Base-by-base conservation (phyloP, 257 asterid genomes). In the Linderniella brevidens region DNA sequence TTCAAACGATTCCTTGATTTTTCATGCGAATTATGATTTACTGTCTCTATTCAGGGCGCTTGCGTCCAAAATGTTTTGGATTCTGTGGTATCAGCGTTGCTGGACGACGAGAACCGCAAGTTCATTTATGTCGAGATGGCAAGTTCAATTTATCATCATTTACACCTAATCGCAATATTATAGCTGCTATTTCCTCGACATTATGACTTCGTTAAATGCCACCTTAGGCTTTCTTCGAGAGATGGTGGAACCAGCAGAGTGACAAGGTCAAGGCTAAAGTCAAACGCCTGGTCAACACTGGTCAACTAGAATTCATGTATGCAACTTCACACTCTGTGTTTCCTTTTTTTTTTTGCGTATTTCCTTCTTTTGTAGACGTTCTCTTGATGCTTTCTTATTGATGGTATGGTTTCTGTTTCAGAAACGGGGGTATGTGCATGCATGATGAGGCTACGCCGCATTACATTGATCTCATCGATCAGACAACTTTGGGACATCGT, bases 371-470 rank as follows among this genome's bases (percentile, higher is more conserved):
- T 15, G 2, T 11, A 16, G 4, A 19, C 5, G 2, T 44, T 3
- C 4, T 44, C 19, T 19, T 18, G n/a, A 46, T 17, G 19, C 10
- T 46, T 16, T 20, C n/a, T 11, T 6, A 6, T 46, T 9, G 19
- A 10, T 46, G 19, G 5, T 44, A 8, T 44, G 10, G 32, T 50
- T 50, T 25, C 4, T 41, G 50, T 48, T 44, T 61, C 64, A 81
- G 93, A 70, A 81, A 81, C 54, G 93, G 93, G 49, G 93, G 80
- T 16, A 77, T 77, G 86, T 81, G 93, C 57, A 81, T 81, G 93
- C 93, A 81, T 61, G 93, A 81, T 47, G 93, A 81, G 73, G 93
- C 93, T 19, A 70, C 93, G 19, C 77, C 90, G 6, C 93, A 81
- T 51, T 81, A 81, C 66, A 68, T 81, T 46, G 93, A 81, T 69